Conservation (phyloP, 1,139 yeast species). For the Geotrichum reessii region DNA sequence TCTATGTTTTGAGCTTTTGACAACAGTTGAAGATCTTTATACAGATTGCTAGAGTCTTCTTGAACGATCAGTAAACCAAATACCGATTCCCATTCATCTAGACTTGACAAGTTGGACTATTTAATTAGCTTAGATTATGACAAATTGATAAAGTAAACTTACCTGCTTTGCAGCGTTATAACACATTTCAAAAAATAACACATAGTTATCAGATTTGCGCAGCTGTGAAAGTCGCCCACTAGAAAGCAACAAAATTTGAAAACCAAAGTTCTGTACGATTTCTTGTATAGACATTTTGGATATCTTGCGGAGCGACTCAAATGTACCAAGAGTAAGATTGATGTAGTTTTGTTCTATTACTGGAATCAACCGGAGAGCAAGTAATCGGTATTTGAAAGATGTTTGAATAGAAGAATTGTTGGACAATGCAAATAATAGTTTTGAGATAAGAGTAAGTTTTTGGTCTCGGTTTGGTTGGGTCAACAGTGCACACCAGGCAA, state of each 20-base stretch:
- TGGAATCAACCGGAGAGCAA: constrained; percentile 20
- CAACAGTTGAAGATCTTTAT: constrained; percentile 4
- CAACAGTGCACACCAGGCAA: constrained; percentile 20
- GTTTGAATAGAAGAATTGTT: constrained; percentile 20
- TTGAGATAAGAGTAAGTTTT: constrained; percentile 20
- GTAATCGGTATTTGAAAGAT: constrained; percentile 20
- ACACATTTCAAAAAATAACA: constrained; percentile 14
- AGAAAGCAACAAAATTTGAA: constrained; percentile 14
- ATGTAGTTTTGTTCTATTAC: constrained; percentile 16
- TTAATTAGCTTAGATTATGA: background rate
- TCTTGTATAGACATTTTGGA: constrained; percentile 9
- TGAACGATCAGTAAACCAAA: constrained; percentile 7
- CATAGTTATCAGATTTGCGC: constrained; percentile 13
- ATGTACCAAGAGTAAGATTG: constrained; percentile 19
- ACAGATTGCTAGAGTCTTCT: constrained; percentile 5
- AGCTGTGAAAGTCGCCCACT: constrained; percentile 9
- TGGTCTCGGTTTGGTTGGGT: constrained; percentile 10
- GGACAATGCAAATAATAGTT: constrained; percentile 22
- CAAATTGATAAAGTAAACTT: background rate
- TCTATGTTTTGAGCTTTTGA: constrained; percentile 7
- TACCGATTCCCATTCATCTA: constrained; percentile 9
- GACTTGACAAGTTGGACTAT: background rate
- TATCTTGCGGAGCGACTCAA: constrained; percentile 19
- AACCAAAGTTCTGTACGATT: constrained; percentile 18
- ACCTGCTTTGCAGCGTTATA: constrained; percentile 12